phyloP scores from a whole-genome alignment of 2,329 filamentous ascomycete species.

The Ceratocystis papillata region DNA sequence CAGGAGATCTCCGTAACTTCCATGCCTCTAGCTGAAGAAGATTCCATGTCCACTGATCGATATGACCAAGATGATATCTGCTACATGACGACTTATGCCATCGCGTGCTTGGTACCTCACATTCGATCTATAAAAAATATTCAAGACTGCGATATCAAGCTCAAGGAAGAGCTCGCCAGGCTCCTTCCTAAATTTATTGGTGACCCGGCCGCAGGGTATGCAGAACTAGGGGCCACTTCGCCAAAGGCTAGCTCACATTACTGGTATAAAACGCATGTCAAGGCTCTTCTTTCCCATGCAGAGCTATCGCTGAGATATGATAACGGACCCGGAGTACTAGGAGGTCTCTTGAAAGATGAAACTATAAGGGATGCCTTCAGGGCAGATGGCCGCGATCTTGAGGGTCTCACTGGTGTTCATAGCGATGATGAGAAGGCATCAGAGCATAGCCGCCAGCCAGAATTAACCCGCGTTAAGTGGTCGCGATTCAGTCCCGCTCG shows the following conservation, averaged over 20 bases:
- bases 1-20: background rate
- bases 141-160: background rate
- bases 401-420: background rate
- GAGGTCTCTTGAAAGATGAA: background rate
- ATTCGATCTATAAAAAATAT: background rate
- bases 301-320: conserved; percentile 5
- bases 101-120: conserved; percentile 12
- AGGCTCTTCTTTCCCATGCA: conserved; percentile 7
- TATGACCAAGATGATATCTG: conserved; percentile 15
- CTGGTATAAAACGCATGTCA: conserved; percentile 15
- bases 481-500: too few species aligned
- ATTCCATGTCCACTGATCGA: background rate
- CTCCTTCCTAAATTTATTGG: background rate
- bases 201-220: background rate
- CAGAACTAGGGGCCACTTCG: background rate
- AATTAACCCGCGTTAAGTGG: too few species aligned
- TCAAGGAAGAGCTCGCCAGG: background rate
- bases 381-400: background rate
- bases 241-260: conserved; percentile 12
- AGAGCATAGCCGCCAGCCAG: background rate
- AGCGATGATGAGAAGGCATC: background rate
- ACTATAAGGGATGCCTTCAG: background rate
- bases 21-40: background rate
- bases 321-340: background rate
- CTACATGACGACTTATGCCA: conserved; percentile 17